Evolutionary conservation across 345 rosid genomes (phyloP).

Genomic region (Arabidopsis suecica): DNA sequence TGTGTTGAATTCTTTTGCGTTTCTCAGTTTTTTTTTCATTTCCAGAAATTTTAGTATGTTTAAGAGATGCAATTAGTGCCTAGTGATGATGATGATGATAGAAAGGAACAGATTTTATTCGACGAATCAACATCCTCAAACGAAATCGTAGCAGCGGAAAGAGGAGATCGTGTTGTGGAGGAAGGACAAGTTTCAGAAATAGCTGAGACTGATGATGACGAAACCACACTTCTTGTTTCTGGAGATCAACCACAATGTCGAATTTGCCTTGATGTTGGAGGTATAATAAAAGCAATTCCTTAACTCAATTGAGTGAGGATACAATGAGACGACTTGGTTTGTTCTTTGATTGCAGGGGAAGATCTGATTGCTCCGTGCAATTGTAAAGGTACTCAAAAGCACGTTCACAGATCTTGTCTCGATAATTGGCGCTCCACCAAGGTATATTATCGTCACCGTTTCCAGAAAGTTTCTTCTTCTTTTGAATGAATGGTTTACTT

Average conservation of each 20-base stretch:
- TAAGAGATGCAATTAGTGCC: slow-evolving; percentile 82
- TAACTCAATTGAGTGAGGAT: neutral
- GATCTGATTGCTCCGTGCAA: slow-evolving; percentile 96
- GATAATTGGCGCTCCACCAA: slow-evolving; percentile 99
- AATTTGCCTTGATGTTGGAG: slow-evolving; percentile 94
- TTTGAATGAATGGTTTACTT: neutral
- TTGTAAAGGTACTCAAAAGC: slow-evolving; percentile 98
- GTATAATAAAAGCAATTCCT: slow-evolving; percentile 44
- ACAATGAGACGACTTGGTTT: slow-evolving; percentile 24
- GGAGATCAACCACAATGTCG: slow-evolving; percentile 89
- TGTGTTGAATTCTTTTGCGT: neutral
- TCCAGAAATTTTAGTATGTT: slow-evolving; percentile 46
- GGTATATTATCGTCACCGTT: slow-evolving; percentile 48
- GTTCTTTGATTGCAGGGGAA: slow-evolving; percentile 62
- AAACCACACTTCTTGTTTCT: slow-evolving; percentile 69
- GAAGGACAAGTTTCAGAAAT: slow-evolving; percentile 55
- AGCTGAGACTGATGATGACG: slow-evolving; percentile 62
- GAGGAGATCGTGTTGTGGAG: slow-evolving; percentile 51
- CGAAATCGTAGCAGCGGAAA: slow-evolving; percentile 65
- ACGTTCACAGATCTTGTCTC: slow-evolving; percentile 96
- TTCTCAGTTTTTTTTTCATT: slow-evolving; percentile 22
- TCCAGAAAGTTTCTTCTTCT: neutral
- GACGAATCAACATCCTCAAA: slow-evolving; percentile 64
- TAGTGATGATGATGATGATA: slow-evolving; percentile 77
- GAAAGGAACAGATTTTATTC: slow-evolving; percentile 64